Base-by-base conservation (phyloP, 2,329 filamentous ascomycete genomes). In the Colletotrichum acutatum region DNA sequence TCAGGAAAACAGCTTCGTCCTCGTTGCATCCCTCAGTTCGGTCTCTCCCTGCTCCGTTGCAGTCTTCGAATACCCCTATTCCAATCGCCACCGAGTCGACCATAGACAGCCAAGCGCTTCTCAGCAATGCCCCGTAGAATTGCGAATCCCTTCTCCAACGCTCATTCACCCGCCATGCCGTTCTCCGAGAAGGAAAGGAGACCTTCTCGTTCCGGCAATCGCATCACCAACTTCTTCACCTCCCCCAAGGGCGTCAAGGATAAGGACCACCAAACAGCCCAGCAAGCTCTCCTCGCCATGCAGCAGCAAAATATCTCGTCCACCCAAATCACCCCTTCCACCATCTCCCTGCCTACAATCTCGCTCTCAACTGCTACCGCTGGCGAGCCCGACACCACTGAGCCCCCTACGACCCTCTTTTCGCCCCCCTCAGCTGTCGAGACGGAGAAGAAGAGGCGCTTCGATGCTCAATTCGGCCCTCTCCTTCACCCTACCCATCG, bases 381-480 rank as follows among this genome's bases (percentile, higher is more conserved):
- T 75, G 93, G 94, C 78, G 89, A 97, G 87, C 83, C 83, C 67
- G 90, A 91, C 81, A 92, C 90, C 80, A 91, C 90, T 82, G 93
- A 97, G 78, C 87, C 92, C 61, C 87, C 93, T 16, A 97, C 91
- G 12, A 88, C 90, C 9, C 90, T 98, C 63, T 98, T 98, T 84
- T 91, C 96, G 79, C 95, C 97, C 34, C 94, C 94, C 70, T 94
- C 94, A 8, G 92, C 92, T n/a, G 93, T 93, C 80, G 95, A 98
- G 84, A 89, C 92, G 59, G 91, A 92, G 74, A 90, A 90, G 75
- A 89, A 95, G 82, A 92, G 92, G 71, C 92, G 91, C 80, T 90
- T 92, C 78, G 94, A 98, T 79, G 93, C 96, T 46, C 95, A 98
- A 80, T 99, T 98, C 79, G 97, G 94, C 14, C 96, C 96, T 19